Base-by-base conservation (phyloP, 345 rosid genomes). In the Leavenworthia alabamica region DNA sequence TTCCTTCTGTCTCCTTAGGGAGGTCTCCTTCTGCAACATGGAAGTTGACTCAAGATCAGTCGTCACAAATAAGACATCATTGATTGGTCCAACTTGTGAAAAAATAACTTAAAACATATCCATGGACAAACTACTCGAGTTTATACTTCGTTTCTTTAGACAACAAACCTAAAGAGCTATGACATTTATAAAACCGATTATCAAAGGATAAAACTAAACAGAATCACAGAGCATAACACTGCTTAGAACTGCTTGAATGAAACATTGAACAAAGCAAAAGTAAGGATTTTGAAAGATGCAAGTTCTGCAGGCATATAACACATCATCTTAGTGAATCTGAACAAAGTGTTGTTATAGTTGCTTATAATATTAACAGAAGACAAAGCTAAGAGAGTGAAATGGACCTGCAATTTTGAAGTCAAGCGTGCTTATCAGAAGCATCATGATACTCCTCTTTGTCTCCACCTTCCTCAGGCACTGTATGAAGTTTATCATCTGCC, bases 371-470 rank as follows among this genome's bases (percentile, higher is more conserved):
- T 60, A 7, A 46, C 9, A 6, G 13, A 31, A 2, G 7, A 60
- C 17, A 48, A 23, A 27, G 52, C 47, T 35, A 62, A 47, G 7
- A 24, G 37, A 36, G 7, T 33, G 36, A 61, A 61, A 19, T 3
- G 12, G 13, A 71, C 75, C 71, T 71, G 70, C 13, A 59, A n/a
- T n/a, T 13, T 15, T 16, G 9, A 67, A 56, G 58, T 58, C 53
- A 66, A 36, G 22, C 22, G n/a, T 57, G 67, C 62, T 78, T 79
- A 75, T 81, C 86, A 4, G 62, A 56, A 48, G 78, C 79, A 73
- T 73, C 84, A 32, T 77, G 83, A 61, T 45, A 55, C 67, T 80
- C 89, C 27, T 45, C 85, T 50, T 84, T 82, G 8, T 78, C 90
- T 58, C 76, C 85, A 19, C 70, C 82, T 49, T 46, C 76, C 26